Percentiles rank a stretch among this genome's conserved stretches.
These are phyloP conservation scores for Clonostachys rhizophaga DNA, from an alignment of 2,329 filamentous ascomycete species.

Conservation along the genomic window DNA sequence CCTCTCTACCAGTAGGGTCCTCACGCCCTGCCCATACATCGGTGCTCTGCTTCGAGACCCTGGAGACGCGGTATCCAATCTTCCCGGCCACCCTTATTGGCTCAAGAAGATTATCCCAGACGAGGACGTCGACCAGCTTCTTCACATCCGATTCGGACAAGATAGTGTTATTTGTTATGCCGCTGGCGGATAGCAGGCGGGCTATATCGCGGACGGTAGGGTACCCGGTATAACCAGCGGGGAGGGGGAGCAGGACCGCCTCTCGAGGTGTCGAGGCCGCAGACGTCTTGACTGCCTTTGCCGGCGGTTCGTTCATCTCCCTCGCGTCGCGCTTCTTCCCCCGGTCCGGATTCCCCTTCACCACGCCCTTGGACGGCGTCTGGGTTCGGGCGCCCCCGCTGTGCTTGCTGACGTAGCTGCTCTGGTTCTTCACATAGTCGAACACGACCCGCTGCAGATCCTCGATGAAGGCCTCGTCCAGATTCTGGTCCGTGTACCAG, in stretches of 20 bases:
- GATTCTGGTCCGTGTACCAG: slow-evolving; percentile 88
- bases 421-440: slow-evolving; percentile 65
- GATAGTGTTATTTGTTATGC: slow-evolving; percentile 68
- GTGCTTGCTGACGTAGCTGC: slow-evolving; percentile 56
- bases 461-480: slow-evolving; percentile 86
- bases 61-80: slow-evolving; percentile 48
- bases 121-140: slow-evolving; percentile 81
- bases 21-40: slow-evolving; percentile 33
- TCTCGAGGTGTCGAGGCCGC: slow-evolving; percentile 16
- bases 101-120: slow-evolving; percentile 83
- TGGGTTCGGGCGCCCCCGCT: slow-evolving; percentile 21
- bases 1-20: slow-evolving; percentile 25
- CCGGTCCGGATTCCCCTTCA: slow-evolving; percentile 39
- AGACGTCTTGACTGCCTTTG: slow-evolving; percentile 17
- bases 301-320: slow-evolving; percentile 22
- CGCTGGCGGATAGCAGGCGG: slow-evolving; percentile 61
- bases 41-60: slow-evolving; percentile 38
- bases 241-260: slow-evolving; percentile 43
- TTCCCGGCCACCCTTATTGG: slow-evolving; percentile 43
- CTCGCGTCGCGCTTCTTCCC: slow-evolving; percentile 47
- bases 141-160: slow-evolving; percentile 72
- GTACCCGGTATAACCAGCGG: slow-evolving; percentile 70
- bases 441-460: slow-evolving; percentile 70
- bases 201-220: slow-evolving; percentile 79
- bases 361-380: slow-evolving; percentile 50